Evolutionary conservation across 2,329 filamentous ascomycete species (phyloP).

Genomic region (Cadophora luteo-olivacea): DNA sequence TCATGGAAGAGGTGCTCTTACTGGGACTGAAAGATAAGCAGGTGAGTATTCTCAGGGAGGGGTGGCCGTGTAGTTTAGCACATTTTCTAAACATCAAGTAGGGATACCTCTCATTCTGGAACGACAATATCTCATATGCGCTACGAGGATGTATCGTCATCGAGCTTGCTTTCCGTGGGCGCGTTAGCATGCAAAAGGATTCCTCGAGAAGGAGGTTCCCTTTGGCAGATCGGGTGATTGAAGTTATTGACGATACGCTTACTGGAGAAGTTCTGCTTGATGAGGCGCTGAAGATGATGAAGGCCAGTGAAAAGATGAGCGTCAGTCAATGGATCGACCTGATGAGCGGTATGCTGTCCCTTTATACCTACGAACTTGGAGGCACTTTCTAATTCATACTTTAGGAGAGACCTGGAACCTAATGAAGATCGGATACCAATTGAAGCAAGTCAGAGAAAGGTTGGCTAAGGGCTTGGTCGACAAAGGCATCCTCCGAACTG

Average conservation of each 20-base stretch:
- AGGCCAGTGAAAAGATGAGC: slow-evolving; percentile 99
- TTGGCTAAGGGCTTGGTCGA: slow-evolving; percentile 97
- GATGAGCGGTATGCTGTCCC: slow-evolving; percentile 77
- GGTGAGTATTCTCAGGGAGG: slow-evolving; percentile 58
- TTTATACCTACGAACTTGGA: slow-evolving; percentile 19
- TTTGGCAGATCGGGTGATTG: slow-evolving; percentile 90
- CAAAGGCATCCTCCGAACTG: slow-evolving; percentile 96
- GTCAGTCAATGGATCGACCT: slow-evolving; percentile 99
- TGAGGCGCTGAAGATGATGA: slow-evolving; percentile 99
- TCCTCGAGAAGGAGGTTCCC: slow-evolving; percentile 90
- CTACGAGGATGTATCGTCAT: slow-evolving; percentile 97
- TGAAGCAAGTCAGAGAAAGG: slow-evolving; percentile 98
- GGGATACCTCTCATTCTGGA: slow-evolving; percentile 99
- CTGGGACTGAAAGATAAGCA: slow-evolving; percentile 98
- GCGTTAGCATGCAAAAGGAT: slow-evolving; percentile 98
- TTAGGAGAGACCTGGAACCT: slow-evolving; percentile 98
- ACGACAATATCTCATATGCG: slow-evolving; percentile 99
- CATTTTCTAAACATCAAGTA: slow-evolving; percentile 48
- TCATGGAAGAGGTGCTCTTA: slow-evolving; percentile 98
- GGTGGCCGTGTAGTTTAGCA: slow-evolving; percentile 21
- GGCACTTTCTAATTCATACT: slow-evolving; percentile 23
- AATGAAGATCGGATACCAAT: slow-evolving; percentile 99
- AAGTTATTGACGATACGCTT: slow-evolving; percentile 95
- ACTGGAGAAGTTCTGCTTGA: slow-evolving; percentile 97
- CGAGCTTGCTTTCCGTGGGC: slow-evolving; percentile 93